These are phyloP conservation scores for Vigna unguiculata DNA, from an alignment of 306 rosid genomes.

Conservation along the genomic window DNA sequence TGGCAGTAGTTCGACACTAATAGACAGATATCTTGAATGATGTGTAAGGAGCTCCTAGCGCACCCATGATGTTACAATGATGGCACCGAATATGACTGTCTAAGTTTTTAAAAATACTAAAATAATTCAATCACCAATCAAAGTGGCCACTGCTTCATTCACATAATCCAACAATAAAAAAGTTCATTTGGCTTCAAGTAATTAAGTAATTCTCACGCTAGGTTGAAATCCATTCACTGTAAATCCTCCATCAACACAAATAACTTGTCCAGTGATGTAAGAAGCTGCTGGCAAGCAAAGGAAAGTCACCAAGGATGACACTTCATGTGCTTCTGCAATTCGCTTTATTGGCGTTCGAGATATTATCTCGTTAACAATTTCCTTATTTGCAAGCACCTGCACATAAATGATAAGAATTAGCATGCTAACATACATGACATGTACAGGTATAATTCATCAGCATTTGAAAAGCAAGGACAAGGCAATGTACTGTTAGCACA, in stretches of 20 bases:
- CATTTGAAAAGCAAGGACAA: neutral
- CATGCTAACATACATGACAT: neutral
- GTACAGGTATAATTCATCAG: neutral
- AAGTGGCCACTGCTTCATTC: neutral
- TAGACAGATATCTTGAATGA: neutral
- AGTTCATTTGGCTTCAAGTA: conserved; percentile 30
- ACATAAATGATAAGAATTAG: conserved; percentile 17
- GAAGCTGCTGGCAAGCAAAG: conserved; percentile 91
- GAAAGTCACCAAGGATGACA: conserved; percentile 81
- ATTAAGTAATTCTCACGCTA: conserved; percentile 38
- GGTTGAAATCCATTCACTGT: conserved; percentile 70
- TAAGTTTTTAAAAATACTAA: neutral
- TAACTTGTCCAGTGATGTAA: conserved; percentile 80
- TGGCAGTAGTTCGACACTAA: neutral
- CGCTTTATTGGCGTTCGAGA: conserved; percentile 70
- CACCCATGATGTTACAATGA: neutral
- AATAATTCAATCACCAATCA: neutral
- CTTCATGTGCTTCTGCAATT: conserved; percentile 78
- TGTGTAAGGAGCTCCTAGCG: neutral
- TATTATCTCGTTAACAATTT: conserved; percentile 49
- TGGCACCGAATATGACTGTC: neutral
- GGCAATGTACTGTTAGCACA: neutral
- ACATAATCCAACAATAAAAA: neutral
- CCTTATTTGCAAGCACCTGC: conserved; percentile 62
- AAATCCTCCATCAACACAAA: conserved; percentile 83